Evolutionary conservation across 441 rosid species (phyloP), one percentile per base, ranked within the genome.

Genomic region (Gossypium schwendimanii): DNA sequence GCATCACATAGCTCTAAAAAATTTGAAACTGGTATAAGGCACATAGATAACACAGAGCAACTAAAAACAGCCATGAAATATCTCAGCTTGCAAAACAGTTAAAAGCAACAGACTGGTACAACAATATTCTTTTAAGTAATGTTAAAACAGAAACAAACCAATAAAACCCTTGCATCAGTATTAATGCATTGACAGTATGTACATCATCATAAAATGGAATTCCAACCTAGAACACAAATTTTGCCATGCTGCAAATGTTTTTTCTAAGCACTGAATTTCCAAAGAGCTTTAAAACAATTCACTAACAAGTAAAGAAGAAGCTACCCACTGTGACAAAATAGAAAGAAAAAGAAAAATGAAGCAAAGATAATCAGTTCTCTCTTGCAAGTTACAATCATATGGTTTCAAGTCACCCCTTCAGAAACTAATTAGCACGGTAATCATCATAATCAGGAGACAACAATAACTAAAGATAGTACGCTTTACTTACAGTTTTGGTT

Each of bases 401-500:
- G 54, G 54, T 44, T 44, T 44, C 53, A 44, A 64, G 33, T 64
- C 3, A 23, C 11, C 55, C 5, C 10, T 18, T 44, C 23, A 21
- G 45, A 41, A 64, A 24, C 11, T 64, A 41, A 5, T 64, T 41
- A 45, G 53, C 10, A 20, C n/a, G 6, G 36, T 12, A 0, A 65
- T 64, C 6, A 6, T 1, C 33, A 71, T 39, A 60, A 59, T 33
- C 33, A 20, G 6, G 9, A 8, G 23, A 52, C 6, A 41, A 71
- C 50, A 41, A 68, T 17, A 58, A 70, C 24, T 45, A 0, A 1
- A 71, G 50, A 74, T 60, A 63, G 47, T 21, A 61, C 24, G 52
- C 49, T 63, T 74, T 67, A 82, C 94, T 76, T 72, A 84, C 88
- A 74, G 63, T 82, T 79, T 78, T 70, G 26, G 76, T 62, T 55